phyloP scores from a whole-genome alignment of 805 yeast species.

The Monosporozyma servazzii region DNA sequence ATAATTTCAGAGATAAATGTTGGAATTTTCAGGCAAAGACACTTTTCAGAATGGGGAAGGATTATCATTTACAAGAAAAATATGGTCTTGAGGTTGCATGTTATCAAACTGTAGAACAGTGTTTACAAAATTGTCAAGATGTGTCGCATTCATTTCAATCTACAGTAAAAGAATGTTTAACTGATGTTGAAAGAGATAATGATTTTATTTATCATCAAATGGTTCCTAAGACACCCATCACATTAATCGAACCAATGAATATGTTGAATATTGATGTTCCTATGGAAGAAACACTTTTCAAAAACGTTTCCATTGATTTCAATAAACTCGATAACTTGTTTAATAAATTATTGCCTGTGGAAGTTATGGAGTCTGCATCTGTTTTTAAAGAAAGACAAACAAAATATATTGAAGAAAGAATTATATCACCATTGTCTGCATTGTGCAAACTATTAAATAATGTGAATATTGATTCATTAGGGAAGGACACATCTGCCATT shows the following conservation, averaged over 20 bases:
- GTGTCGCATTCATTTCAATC: conserved; percentile 31
- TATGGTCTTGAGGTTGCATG: conserved; percentile 59
- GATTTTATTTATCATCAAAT: conserved; percentile 65
- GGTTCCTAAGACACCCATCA: conserved; percentile 45
- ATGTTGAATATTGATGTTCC: conserved; percentile 39
- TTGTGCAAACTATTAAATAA: conserved; percentile 38
- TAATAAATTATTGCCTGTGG: conserved; percentile 54
- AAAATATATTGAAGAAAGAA: conserved; percentile 37
- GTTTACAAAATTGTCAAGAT: conserved; percentile 21
- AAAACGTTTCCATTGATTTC: not conserved
- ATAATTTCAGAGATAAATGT: conserved; percentile 49
- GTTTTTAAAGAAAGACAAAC: conserved; percentile 62
- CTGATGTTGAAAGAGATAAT: conserved; percentile 65
- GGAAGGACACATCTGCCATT: not conserved
- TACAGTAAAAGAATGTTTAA: conserved; percentile 37
- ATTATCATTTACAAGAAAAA: conserved; percentile 26
- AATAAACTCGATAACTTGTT: conserved; percentile 36
- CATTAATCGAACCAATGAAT: conserved; percentile 38
- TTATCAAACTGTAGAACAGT: not conserved
- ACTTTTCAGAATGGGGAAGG: conserved; percentile 49
- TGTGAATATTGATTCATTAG: conserved; percentile 6
- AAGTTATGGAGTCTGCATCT: conserved; percentile 54
- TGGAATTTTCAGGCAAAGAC: conserved; percentile 67
- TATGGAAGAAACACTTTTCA: conserved; percentile 7
- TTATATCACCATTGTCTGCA: conserved; percentile 40